Evolutionary conservation across 139 green algal genomes (phyloP), one percentile per base, ranked within the genome.

Genomic region (Picochlorum sp.): DNA sequence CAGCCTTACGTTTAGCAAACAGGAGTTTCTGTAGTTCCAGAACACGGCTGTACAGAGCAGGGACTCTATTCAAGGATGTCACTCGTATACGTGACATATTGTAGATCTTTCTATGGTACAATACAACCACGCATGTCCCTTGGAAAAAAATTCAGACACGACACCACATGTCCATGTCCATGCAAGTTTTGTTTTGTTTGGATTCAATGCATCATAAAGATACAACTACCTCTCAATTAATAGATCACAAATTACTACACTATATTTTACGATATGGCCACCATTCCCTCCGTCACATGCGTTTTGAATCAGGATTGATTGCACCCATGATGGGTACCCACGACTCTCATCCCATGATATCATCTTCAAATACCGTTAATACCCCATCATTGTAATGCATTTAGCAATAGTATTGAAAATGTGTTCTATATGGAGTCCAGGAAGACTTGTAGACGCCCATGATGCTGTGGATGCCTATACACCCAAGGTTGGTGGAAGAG

Each of bases 11-110:
- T 37, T 71, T 41, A 18, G 69, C 60, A 10, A 52, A 72, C 4
- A 86, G 66, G 6, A 21, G 18, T 30, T 83, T 63, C 41, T 84
- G 79, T 0, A 85, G 45, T 16, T 56, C 26, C 49, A 81, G 21
- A 10, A 69, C 70, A 26, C 41, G 21, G 4, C n/a, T 37, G 15
- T 77, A 77, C 11, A 47, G 23, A 11, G 64, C 70, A 2, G 64
- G 70, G 8, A 54, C 14, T 3, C 31, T 11, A 58, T 72, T 77
- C 11, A 77, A 45, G 3, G 4, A 4, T 13, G 70, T 69, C 6
- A 69, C 59, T 2, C 58, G 34, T 65, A 51, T 59, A 37, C 23
- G 13, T 59, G 23, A 31, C 51, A 59, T 59, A 55, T 26, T 55
- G 3, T 55, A 10, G 13, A 20, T 21, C 10, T 55, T 26, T 21